Percentiles rank a stretch among this genome's conserved stretches.
These are phyloP conservation scores for Irpex rosettiformis DNA, from an alignment of 1,284 basidiomycete species.

Conservation along the genomic window DNA sequence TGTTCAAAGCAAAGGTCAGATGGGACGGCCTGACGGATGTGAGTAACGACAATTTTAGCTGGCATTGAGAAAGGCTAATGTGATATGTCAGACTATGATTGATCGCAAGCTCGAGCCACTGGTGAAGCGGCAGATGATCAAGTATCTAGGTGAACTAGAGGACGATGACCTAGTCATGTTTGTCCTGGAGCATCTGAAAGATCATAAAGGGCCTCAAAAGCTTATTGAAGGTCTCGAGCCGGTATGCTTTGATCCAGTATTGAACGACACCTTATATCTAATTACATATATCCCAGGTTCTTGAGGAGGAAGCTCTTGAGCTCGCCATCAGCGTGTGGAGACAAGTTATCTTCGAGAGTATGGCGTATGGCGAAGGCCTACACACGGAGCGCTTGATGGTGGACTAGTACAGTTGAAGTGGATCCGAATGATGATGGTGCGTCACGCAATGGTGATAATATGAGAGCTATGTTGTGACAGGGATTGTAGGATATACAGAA, in stretches of 20 bases:
- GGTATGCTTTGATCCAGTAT: slow-evolving; percentile 41
- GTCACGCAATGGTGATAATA: slow-evolving; percentile 29
- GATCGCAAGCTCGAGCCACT: slow-evolving; percentile 80
- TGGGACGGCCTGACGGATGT: slow-evolving; percentile 88
- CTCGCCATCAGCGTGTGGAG: slow-evolving; percentile 79
- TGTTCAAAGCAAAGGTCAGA: slow-evolving; percentile 79
- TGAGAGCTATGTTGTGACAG: slow-evolving; percentile 25
- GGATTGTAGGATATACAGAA: slow-evolving; percentile 27
- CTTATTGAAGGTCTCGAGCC: slow-evolving; percentile 85
- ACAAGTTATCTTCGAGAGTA: slow-evolving; percentile 87
- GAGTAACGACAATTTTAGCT: slow-evolving; percentile 28
- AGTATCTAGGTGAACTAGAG: slow-evolving; percentile 83
- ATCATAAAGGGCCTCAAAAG: slow-evolving; percentile 77
- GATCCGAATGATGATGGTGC: slow-evolving; percentile 7
- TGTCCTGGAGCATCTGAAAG: slow-evolving; percentile 83
- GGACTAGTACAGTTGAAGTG: slow-evolving; percentile 37
- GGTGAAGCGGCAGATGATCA: slow-evolving; percentile 74
- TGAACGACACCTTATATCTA: slow-evolving; percentile 1
- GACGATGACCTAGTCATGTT: slow-evolving; percentile 90
- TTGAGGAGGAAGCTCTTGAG: slow-evolving; percentile 83
- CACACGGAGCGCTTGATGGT: slow-evolving; percentile 76
- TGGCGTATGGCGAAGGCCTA: slow-evolving; percentile 81
- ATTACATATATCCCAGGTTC: slow-evolving; percentile 48
- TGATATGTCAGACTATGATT: slow-evolving; percentile 56
- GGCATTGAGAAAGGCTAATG: background rate